These are phyloP conservation scores for Saccharomycopsis malanga DNA, from an alignment of 805 yeast genomes.

Conservation along the genomic window DNA sequence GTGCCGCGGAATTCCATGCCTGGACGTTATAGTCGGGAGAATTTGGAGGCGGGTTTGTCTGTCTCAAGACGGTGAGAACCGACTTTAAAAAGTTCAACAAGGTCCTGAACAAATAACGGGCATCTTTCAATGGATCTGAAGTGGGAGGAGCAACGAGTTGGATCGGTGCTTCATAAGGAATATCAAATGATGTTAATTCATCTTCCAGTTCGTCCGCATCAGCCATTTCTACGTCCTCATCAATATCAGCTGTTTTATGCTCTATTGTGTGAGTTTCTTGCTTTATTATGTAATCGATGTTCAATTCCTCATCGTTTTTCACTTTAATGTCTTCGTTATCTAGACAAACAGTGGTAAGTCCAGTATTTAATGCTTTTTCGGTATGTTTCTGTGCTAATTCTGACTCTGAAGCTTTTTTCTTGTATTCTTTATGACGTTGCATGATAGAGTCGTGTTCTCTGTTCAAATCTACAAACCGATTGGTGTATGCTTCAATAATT, in stretches of 20 bases:
- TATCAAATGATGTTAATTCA: slow-evolving; percentile 36
- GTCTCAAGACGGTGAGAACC: slow-evolving; percentile 79
- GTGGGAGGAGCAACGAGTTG: slow-evolving; percentile 42
- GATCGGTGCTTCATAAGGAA: slow-evolving; percentile 51
- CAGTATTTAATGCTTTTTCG: slow-evolving; percentile 1
- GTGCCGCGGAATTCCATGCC: slow-evolving; percentile 80
- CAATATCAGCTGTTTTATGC: slow-evolving; percentile 14
- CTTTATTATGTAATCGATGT: slow-evolving; percentile 8
- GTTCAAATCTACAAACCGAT: slow-evolving; percentile 70
- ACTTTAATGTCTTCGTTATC: slow-evolving; percentile 13
- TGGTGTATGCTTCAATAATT: slow-evolving; percentile 82
- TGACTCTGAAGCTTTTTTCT: slow-evolving; percentile 21
- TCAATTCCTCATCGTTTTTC: slow-evolving; percentile 14
- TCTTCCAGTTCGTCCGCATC: slow-evolving; percentile 21
- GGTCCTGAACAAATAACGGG: slow-evolving; percentile 80
- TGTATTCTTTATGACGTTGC: slow-evolving; percentile 50
- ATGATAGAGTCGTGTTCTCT: slow-evolving; percentile 61
- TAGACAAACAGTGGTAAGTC: too few relatives aligned
- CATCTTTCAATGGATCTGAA: slow-evolving; percentile 75
- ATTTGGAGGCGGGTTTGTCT: slow-evolving; percentile 77
- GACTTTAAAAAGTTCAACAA: slow-evolving; percentile 86
- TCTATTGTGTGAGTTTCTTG: not conserved
- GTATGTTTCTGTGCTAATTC: not conserved
- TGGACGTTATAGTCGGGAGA: slow-evolving; percentile 43
- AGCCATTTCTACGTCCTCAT: slow-evolving; percentile 28